Percentiles rank a stretch among this genome's conserved stretches.
Conservation (phyloP, 768 basidiomycete species). For the Tulasnella sp. region DNA sequence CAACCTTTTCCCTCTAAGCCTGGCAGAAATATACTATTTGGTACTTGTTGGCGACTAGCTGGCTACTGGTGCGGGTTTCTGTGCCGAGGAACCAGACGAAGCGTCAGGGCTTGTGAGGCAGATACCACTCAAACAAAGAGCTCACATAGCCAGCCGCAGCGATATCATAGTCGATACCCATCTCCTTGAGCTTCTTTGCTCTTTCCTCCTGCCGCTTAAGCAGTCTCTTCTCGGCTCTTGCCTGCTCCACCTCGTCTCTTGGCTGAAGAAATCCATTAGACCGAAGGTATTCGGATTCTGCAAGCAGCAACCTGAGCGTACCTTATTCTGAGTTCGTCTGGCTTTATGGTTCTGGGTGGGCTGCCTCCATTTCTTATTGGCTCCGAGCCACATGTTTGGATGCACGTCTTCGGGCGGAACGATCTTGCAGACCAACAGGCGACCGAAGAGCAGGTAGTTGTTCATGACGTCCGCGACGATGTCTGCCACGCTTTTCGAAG, state of each 20-base stretch:
- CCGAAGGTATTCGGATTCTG: background rate
- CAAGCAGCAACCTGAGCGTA: constrained; percentile 36
- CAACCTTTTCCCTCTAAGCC: background rate
- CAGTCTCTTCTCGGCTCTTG: constrained; percentile 61
- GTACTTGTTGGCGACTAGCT: background rate
- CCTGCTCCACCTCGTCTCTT: constrained; percentile 53
- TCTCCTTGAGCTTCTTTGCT: constrained; percentile 71
- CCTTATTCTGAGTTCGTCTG: constrained; percentile 78
- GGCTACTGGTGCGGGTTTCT: background rate
- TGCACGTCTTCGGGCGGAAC: constrained; percentile 89
- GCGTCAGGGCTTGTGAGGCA: background rate
- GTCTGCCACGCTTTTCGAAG: constrained; percentile 79
- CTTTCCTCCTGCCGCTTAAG: constrained; percentile 71
- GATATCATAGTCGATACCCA: constrained; percentile 86
- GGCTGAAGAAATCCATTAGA: constrained; percentile 54
- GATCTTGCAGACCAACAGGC: constrained; percentile 85
- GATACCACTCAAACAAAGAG: constrained; percentile 29
- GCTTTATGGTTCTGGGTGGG: constrained; percentile 72
- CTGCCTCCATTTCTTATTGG: constrained; percentile 82
- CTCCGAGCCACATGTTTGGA: constrained; percentile 94
- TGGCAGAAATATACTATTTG: background rate
- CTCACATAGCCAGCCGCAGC: constrained; percentile 78
- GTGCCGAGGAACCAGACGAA: background rate
- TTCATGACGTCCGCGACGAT: constrained; percentile 99
- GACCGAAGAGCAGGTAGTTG: constrained; percentile 94